Evolutionary conservation across 2,329 filamentous ascomycete genomes (phyloP), one percentile per base, ranked within the genome.

Genomic region (Furcasterigmium furcatum): DNA sequence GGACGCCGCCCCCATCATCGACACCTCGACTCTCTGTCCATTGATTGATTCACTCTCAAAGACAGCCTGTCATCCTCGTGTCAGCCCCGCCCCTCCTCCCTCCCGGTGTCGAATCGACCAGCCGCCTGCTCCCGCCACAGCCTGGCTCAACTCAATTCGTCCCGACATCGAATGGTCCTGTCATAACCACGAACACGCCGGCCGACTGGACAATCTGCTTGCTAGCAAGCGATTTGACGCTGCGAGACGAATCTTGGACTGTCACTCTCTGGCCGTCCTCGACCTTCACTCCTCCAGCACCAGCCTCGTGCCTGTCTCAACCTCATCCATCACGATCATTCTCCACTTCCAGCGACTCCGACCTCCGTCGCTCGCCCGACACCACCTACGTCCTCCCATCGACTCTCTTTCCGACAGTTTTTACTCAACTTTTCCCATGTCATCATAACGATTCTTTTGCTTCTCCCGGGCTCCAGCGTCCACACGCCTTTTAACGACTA

Each of bases 371-470:
- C 24, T 27, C 24, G 24, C 12, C 24, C 24, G 12, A 27, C 24
- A 27, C 24, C 24, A 27, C 51, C 53, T 40, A 44, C 47, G 9
- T 41, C 41, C 12, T 22, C 27, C 14, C 24, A 20, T 43, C 19
- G 9, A 36, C 24, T 29, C n/a, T 12, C 21, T 25, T 43, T 50
- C 22, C 45, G 43, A 42, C 36, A 44, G 29, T 41, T 29, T 47
- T 25, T 36, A 25, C 36, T 47, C 43, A 36, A 19, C 41, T 41
- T 45, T 58, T 41, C 46, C 41, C 59, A 72, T 72, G 69, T 71
- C 61, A 59, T 62, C 54, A 64, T 72, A 72, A 72, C 69, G 68
- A 67, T 60, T 59, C 45, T 58, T 55, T 58, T 60, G 58, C 55
- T 56, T 54, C 61, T 65, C 45, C 30, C 27, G 45, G 51, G 43